Evolutionary conservation across 2,329 filamentous ascomycete species (phyloP).

Genomic region (Verticillium nonalfalfae): DNA sequence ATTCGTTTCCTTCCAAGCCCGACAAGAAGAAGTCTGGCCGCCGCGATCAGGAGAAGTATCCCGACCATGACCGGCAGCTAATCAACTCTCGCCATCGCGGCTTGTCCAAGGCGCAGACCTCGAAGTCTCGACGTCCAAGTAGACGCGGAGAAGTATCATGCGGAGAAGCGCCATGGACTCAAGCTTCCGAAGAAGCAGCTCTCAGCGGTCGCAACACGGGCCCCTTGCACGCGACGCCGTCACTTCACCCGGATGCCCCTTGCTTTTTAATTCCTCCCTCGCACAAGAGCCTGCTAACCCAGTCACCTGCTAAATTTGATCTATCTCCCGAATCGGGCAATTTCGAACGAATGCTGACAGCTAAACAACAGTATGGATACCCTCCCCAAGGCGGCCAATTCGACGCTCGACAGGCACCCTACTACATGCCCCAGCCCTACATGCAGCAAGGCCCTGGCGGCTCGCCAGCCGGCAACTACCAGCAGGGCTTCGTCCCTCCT

Average conservation of each 20-base stretch:
- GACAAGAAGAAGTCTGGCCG: conserved; percentile 38
- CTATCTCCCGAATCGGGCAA: conserved; percentile 63
- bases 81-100: conserved; percentile 28
- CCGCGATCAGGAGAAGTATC: conserved; percentile 40
- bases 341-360: conserved; percentile 69
- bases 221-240: background rate
- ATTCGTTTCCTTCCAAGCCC: conserved; percentile 26
- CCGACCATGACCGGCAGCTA: conserved; percentile 27
- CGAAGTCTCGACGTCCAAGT: conserved; percentile 33
- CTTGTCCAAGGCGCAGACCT: conserved; percentile 21
- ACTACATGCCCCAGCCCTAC: conserved; percentile 39
- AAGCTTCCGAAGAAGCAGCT: conserved; percentile 2
- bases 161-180: conserved; percentile 9
- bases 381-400: conserved; percentile 33
- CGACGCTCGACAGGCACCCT: conserved; percentile 32
- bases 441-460: conserved; percentile 29
- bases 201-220: conserved; percentile 1
- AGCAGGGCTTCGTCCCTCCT: conserved; percentile 33
- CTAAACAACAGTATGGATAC: conserved; percentile 55
- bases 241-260: conserved; percentile 13
- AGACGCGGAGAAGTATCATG: conserved; percentile 35
- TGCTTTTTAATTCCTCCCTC: background rate
- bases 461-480: conserved; percentile 36
- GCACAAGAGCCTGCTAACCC: background rate
- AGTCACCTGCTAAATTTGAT: conserved; percentile 36